Conservation (phyloP, 352 stramenopile genomes). For the Elongisporangium undulatum region DNA sequence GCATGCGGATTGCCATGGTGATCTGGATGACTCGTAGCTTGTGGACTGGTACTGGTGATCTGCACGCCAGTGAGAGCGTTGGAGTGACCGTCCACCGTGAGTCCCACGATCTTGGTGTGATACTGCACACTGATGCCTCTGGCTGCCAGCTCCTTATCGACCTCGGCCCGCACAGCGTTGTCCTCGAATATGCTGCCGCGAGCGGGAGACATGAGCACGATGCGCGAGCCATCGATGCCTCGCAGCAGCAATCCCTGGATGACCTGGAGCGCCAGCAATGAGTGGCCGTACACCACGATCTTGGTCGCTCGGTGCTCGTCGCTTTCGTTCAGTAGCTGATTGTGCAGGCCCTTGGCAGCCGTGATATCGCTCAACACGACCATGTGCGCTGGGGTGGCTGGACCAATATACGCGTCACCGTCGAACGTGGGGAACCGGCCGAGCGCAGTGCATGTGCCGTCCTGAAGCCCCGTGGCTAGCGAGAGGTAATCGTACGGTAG, state of each 20-base stretch:
- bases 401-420: conserved; percentile 24
- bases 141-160: conserved; percentile 46
- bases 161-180: conserved; percentile 40
- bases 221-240: conserved; percentile 32
- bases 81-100: conserved; percentile 22
- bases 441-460: conserved; percentile 44
- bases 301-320: conserved; percentile 2
- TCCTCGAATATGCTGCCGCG: conserved; percentile 59
- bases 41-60: conserved; percentile 10
- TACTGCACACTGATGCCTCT: conserved; percentile 33
- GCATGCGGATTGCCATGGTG: conserved; percentile 2
- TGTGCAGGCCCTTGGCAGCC: conserved; percentile 12
- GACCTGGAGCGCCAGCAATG: conserved; percentile 61
- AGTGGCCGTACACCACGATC: conserved; percentile 65
- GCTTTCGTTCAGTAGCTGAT: conserved; percentile 6
- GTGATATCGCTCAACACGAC: conserved; percentile 14
- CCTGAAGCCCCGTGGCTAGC: conserved; percentile 70
- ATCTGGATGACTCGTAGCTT: not conserved
- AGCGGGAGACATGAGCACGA: conserved; percentile 52
- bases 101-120: conserved; percentile 39
- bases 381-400: conserved; percentile 12
- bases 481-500: conserved; percentile 84
- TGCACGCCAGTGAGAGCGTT: conserved; percentile 44
- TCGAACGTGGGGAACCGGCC: conserved; percentile 31
- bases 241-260: conserved; percentile 46